Base-by-base conservation (phyloP, 257 asterid species). In the Agastache rugosa region DNA sequence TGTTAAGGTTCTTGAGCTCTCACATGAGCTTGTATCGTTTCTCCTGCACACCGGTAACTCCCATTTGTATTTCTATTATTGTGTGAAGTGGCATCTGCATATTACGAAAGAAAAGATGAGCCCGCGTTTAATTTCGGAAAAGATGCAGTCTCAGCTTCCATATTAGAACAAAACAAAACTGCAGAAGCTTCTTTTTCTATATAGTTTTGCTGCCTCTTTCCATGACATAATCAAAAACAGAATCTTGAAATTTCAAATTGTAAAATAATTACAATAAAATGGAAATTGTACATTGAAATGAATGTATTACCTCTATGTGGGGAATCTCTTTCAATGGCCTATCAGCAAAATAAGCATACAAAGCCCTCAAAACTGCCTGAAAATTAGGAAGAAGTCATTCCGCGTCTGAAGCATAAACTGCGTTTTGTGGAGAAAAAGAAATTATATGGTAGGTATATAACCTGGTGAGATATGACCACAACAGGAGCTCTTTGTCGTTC, bases 401-500 rank as follows among this genome's bases (percentile, higher is more conserved):
- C 76, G 78, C 63, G 47, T 56, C 70, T 27, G 75, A 80, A 72
- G 76, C 64, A 58, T 64, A 41, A 15, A 16, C 63, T 15, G 72
- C 29, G 8, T 59, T 71, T 53, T 3, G 16, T 51, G 65, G 77
- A 56, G 79, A 75, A n/a, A 59, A 73, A 12, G 29, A 66, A 59
- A 61, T 62, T 19, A 68, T 37, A 42, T n/a, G 35, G 22, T 54
- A 69, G 58, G 68, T 77, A 64, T 63, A 42, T 69, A 65, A 95
- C 99, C 99, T 95, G 98, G 87, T 95, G 98, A 67, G 99, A 85
- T 73, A 92, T 78, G 86, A 95, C 98, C 73, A 95, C 99, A 56
- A 95, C 99, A 3, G 99, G 99, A 74, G 98, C 99, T 77, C 96
- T 81, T 80, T 95, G 99, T 61, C 98, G 91, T 80, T 95, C 99